Percentiles rank a stretch among this genome's conserved stretches.
Conservation (phyloP, 805 yeast genomes). For the Saturnispora hagleri region DNA sequence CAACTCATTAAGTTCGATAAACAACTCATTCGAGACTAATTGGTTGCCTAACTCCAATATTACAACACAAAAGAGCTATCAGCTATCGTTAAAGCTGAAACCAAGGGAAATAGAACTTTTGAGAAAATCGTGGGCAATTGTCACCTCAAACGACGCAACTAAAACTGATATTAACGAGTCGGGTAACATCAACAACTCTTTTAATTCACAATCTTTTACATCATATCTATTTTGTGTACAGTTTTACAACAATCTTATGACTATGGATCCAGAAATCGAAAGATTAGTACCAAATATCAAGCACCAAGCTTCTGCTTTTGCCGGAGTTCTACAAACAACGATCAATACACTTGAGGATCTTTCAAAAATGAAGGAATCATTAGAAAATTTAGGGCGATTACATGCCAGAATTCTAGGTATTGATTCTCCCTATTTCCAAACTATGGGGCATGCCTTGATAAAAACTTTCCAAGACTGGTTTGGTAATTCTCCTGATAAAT, state of each 20-base stretch:
- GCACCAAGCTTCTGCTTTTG: constrained; percentile 74
- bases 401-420: constrained; percentile 71
- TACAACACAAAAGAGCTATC: constrained; percentile 18
- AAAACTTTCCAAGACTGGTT: constrained; percentile 63
- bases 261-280: constrained; percentile 53
- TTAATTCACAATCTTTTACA: constrained; percentile 30
- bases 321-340: constrained; percentile 66
- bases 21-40: constrained; percentile 23
- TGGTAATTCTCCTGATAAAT: constrained; percentile 26
- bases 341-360: constrained; percentile 56
- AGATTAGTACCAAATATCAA: constrained; percentile 61
- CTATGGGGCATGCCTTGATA: constrained; percentile 66
- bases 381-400: constrained; percentile 58
- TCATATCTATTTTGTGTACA: constrained; percentile 67
- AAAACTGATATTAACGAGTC: constrained; percentile 2
- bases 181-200: constrained; percentile 2
- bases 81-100: constrained; percentile 21
- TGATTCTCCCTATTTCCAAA: constrained; percentile 55
- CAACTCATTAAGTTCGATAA: constrained; percentile 20
- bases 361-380: constrained; percentile 45
- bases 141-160: constrained; percentile 18
- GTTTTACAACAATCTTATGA: constrained; percentile 59
- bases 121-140: constrained; percentile 39
- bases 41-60: constrained; percentile 29
- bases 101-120: constrained; percentile 36